These are phyloP conservation scores for Sporothrix curviconia DNA, from an alignment of 2,329 filamentous ascomycete species.

Conservation along the genomic window DNA sequence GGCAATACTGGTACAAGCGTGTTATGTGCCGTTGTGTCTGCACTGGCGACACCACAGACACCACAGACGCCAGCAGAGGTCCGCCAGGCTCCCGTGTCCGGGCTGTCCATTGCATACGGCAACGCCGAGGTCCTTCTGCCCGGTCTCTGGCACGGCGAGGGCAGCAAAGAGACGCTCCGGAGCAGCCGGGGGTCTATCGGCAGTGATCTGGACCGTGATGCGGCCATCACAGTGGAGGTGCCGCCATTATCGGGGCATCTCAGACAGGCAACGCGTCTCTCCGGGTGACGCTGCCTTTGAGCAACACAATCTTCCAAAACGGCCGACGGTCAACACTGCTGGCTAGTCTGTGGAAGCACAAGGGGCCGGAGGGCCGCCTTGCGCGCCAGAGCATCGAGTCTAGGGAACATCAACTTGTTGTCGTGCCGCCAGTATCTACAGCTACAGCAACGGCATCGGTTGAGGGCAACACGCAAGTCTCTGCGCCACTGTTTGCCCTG, in stretches of 20 bases:
- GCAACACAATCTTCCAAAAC: constrained; percentile 73
- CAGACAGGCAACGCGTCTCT: constrained; percentile 26
- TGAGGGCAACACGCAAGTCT: background rate
- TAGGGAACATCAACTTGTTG: constrained; percentile 27
- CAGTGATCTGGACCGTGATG: constrained; percentile 30
- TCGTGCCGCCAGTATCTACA: background rate
- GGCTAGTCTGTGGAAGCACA: constrained; percentile 34
- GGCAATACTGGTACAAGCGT: constrained; percentile 32
- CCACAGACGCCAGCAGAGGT: no score
- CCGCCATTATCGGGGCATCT: constrained; percentile 22
- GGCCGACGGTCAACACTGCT: constrained; percentile 55
- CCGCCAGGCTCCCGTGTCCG: constrained; percentile 30
- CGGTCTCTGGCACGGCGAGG: constrained; percentile 34
- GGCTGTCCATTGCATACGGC: constrained; percentile 49
- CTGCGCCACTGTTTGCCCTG: constrained; percentile 52
- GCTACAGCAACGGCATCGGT: background rate
- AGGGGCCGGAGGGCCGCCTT: constrained; percentile 15
- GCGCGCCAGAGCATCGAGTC: background rate
- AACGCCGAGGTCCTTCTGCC: constrained; percentile 36
- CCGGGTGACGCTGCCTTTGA: constrained; percentile 55
- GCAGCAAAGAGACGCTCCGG: background rate
- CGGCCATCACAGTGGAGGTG: constrained; percentile 37
- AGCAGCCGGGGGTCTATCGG: constrained; percentile 3
- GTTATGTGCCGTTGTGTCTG: constrained; percentile 51
- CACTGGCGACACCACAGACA: constrained; percentile 34